A percentile compares a stretch with the other conserved stretches of the same genome.
Conservation (phyloP, 2,329 filamentous ascomycete genomes). For the Pestalotiopsis sp. region DNA sequence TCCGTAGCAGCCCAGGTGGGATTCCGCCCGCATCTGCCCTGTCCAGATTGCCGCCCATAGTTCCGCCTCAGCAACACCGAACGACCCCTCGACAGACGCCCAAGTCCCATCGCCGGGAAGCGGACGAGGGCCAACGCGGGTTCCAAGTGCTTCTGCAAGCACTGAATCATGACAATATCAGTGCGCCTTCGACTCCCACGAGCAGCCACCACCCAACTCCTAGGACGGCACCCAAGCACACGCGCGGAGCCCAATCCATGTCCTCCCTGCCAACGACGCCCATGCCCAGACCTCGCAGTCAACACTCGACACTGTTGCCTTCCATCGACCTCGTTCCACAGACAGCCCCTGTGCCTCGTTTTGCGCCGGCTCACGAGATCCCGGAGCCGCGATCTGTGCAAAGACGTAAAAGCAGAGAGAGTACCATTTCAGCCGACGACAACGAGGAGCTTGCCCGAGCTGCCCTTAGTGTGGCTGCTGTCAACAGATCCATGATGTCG, state of each 20-base stretch:
- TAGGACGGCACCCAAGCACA: slow-evolving; percentile 63
- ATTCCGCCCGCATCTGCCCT: slow-evolving; percentile 66
- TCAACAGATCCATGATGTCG: slow-evolving; percentile 38
- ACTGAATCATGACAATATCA: slow-evolving; percentile 75
- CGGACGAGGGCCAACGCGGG: slow-evolving; percentile 58
- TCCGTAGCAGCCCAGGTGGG: slow-evolving; percentile 76
- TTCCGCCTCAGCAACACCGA: slow-evolving; percentile 48
- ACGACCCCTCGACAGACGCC: slow-evolving; percentile 56
- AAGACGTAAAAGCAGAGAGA: slow-evolving; percentile 74
- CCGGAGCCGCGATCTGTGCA: slow-evolving; percentile 47
- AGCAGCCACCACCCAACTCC: slow-evolving; percentile 45
- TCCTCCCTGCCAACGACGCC: slow-evolving; percentile 85
- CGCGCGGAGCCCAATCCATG: slow-evolving; percentile 77
- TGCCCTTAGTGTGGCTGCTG: slow-evolving; percentile 54
- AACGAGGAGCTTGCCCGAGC: slow-evolving; percentile 60
- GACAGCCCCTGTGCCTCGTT: slow-evolving; percentile 56
- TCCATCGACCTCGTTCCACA: slow-evolving; percentile 65
- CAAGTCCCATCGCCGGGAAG: slow-evolving; percentile 22
- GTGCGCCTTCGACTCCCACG: slow-evolving; percentile 72
- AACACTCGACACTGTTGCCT: slow-evolving; percentile 58
- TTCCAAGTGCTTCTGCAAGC: slow-evolving; percentile 83
- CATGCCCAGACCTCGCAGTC: slow-evolving; percentile 51
- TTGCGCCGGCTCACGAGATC: slow-evolving; percentile 40
- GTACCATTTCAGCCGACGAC: slow-evolving; percentile 76
- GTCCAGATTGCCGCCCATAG: slow-evolving; percentile 50